Conservation (phyloP, 345 rosid species). For the Lepidium africanum region DNA sequence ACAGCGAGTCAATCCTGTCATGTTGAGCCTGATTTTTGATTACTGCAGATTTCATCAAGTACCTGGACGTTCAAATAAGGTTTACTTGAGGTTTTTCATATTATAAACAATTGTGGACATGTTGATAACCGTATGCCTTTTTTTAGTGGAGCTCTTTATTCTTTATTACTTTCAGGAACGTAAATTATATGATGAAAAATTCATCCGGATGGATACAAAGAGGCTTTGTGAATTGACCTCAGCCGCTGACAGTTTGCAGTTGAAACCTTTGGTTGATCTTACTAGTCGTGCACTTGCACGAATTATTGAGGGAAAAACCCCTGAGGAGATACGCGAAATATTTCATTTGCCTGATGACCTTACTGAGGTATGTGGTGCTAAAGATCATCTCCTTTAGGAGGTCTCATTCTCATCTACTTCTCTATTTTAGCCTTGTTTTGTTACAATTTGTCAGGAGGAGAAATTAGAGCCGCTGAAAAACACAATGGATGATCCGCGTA, state of each 20-base stretch:
- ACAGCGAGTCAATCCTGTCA: slow-evolving; percentile 73
- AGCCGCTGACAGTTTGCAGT: slow-evolving; percentile 93
- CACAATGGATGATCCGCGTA: slow-evolving; percentile 85
- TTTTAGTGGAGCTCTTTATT: background rate
- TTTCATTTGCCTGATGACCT: slow-evolving; percentile 98
- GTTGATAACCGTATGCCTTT: background rate
- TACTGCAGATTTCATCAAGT: slow-evolving; percentile 93
- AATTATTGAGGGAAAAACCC: slow-evolving; percentile 83
- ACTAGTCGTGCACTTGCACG: slow-evolving; percentile 95
- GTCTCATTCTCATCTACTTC: background rate
- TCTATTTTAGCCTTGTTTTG: background rate
- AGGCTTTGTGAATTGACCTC: slow-evolving; percentile 91
- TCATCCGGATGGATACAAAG: slow-evolving; percentile 86
- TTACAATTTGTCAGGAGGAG: slow-evolving; percentile 54
- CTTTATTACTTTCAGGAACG: slow-evolving; percentile 50
- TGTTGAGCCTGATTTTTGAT: slow-evolving; percentile 74
- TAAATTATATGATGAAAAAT: slow-evolving; percentile 77
- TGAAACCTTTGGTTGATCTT: slow-evolving; percentile 89
- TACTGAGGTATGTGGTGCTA: slow-evolving; percentile 67
- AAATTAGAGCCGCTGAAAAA: slow-evolving; percentile 88
- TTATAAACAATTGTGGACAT: slow-evolving; percentile 3
- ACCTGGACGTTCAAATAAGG: slow-evolving; percentile 81
- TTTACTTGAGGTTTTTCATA: slow-evolving; percentile 12
- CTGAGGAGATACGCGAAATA: slow-evolving; percentile 90
- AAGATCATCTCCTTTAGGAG: slow-evolving; percentile 9